A percentile compares a stretch with the other conserved stretches of the same genome.
These are phyloP conservation scores for Leishmania aethiopica DNA, from an alignment of 208 protist species.

Conservation along the genomic window DNA sequence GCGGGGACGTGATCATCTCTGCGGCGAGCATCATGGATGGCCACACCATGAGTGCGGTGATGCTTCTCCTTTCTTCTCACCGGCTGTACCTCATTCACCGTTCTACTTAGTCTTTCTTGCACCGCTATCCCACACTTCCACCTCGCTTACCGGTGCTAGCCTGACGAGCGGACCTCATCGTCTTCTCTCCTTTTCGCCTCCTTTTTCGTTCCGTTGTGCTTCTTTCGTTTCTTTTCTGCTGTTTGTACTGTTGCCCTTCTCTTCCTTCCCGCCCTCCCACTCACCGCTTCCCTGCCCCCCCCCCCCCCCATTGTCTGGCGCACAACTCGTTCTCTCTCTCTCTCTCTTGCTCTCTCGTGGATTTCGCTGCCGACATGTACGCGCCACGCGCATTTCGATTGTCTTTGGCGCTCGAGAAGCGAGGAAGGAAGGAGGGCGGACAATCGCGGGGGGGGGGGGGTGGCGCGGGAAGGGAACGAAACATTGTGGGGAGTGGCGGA, in stretches of 20 bases:
- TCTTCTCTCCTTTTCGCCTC: not conserved
- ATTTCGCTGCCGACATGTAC: not conserved
- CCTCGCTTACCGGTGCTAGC: not conserved
- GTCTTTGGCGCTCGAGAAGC: not conserved
- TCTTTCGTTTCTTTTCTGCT: not conserved
- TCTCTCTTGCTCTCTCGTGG: not conserved
- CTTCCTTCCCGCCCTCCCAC: conserved; percentile 1
- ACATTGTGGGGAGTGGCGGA: not conserved
- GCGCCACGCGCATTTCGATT: not conserved
- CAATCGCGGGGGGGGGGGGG: not conserved
- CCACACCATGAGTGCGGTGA: not conserved
- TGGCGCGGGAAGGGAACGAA: not conserved
- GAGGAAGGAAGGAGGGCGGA: not conserved
- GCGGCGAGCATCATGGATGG: not conserved
- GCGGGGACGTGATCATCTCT: not conserved
- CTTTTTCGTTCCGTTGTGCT: not conserved
- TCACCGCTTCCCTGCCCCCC: not conserved
- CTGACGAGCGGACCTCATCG: not conserved
- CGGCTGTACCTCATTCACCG: not conserved
- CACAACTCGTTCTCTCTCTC: not conserved
- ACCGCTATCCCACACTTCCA: not conserved
- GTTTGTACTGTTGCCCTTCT: not conserved
- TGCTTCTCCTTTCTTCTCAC: not conserved
- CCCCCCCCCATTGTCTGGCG: not conserved
- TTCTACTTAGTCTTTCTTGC: not conserved